Base-by-base conservation (phyloP, 495 filamentous ascomycete genomes). In the Penicillium cinerascens region DNA sequence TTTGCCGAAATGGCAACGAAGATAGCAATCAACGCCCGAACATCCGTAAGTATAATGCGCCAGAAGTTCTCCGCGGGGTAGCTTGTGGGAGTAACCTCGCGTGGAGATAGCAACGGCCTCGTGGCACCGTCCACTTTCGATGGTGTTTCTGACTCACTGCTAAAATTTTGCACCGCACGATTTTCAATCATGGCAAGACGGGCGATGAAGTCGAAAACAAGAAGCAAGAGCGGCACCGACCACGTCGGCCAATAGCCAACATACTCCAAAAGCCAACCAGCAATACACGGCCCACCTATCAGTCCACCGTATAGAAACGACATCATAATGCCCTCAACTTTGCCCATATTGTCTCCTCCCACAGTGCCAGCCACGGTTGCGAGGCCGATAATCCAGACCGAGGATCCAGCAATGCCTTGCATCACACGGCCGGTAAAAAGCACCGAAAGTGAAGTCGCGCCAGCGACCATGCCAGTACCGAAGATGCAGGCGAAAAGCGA, bases 171-270 rank as follows among this genome's bases (percentile, higher is more conserved):
- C 36, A 15, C 16, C 3, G 36, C 4, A 9, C 9, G 22, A 11
- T 20, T 47, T 39, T 70, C 67, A 7, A 70, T 22, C 58, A 71
- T 67, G 23, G 66, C 17, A 9, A 60, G 33, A 4, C 68, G 66
- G 4, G 59, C 36, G 8, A 62, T 17, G 17, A 69, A 49, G 45
- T 68, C 64, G 6, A 65, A 23, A 5, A 53, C 1, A 1, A 71
- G 51, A 5, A 65, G 45, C 0, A 42, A 29, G 13, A 68, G 53
- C 0, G 60, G 57, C 23, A 57, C 56, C 4, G 63, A 61, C 63
- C 66, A 69, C 1, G 58, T 61, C 8, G 50, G 2, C 61, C 66
- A 68, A 40, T 71, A 68, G 2, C 68, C 68, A 1, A 52, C 50
- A 2, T 47, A 2, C 23, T 67, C 53, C 6, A 67, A 63, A 1